These are phyloP conservation scores for Carex kokanica DNA, from an alignment of 176 grass and related monocot genomes.

Conservation along the genomic window DNA sequence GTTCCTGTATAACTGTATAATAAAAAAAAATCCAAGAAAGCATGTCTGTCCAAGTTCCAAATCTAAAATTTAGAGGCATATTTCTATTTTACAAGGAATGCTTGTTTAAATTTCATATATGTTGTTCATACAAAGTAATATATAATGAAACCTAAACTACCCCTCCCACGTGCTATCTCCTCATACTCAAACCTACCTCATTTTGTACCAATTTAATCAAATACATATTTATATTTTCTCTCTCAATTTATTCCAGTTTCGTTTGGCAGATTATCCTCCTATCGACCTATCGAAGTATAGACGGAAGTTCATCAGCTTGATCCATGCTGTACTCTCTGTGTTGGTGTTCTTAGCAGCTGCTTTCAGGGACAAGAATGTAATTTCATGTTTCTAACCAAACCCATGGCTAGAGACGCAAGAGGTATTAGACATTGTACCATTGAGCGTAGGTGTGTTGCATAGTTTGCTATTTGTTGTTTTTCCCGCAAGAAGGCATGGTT, in stretches of 20 bases:
- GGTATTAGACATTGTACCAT: conserved; percentile 51
- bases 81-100: too few species aligned
- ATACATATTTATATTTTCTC: too few species aligned
- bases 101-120: too few species aligned
- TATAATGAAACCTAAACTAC: too few species aligned
- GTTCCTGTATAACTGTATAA: too few species aligned
- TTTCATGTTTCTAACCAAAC: conserved; percentile 44
- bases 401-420: conserved; percentile 32
- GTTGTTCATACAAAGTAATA: too few species aligned
- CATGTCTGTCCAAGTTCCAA: too few species aligned
- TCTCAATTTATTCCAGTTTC: not conserved
- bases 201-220: too few species aligned
- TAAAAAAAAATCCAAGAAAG: too few species aligned
- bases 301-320: conserved; percentile 36
- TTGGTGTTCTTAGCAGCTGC: conserved; percentile 58
- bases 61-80: too few species aligned
- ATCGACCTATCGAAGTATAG: conserved; percentile 34
- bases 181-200: too few species aligned
- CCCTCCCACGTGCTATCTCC: too few species aligned
- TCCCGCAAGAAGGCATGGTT: conserved; percentile 55
- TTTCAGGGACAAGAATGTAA: conserved; percentile 56
- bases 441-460: conserved; percentile 60
- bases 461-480: conserved; percentile 67
- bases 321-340: conserved; percentile 64
- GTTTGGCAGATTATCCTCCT: conserved; percentile 7